Conservation (phyloP, 306 rosid species). For the Citrullus amarus region DNA sequence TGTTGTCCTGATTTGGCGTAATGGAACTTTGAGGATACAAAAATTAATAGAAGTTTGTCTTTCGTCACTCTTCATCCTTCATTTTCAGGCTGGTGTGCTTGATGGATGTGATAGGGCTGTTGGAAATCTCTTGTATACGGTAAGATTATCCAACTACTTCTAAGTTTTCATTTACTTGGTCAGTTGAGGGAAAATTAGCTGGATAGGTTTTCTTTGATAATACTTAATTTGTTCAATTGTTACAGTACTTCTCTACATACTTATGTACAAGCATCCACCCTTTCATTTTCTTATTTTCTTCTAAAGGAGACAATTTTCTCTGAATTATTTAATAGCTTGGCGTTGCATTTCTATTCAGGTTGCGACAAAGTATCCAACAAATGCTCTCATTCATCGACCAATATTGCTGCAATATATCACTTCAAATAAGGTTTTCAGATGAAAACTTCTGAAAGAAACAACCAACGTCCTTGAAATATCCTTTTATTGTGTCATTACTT, state of each 20-base stretch:
- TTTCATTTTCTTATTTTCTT: background rate
- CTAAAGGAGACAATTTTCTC: background rate
- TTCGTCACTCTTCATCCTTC: background rate
- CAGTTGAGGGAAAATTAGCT: background rate
- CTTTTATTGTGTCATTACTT: background rate
- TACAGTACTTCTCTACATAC: background rate
- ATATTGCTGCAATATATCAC: constrained; percentile 46
- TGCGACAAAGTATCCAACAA: constrained; percentile 77
- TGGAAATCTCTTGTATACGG: constrained; percentile 87
- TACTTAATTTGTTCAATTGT: background rate
- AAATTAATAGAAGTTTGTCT: no score
- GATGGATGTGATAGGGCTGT: constrained; percentile 61
- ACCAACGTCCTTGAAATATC: background rate
- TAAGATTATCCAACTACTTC: constrained; percentile 12
- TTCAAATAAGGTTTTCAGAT: constrained; percentile 46
- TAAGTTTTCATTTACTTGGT: background rate
- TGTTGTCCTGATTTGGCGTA: background rate
- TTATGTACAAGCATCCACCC: background rate
- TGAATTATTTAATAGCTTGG: background rate
- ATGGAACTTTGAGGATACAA: no score
- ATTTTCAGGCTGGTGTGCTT: constrained; percentile 53
- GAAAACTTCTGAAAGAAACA: background rate
- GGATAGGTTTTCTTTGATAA: background rate
- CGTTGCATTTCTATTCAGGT: constrained; percentile 37
- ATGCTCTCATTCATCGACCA: constrained; percentile 78